These are phyloP conservation scores for Mycogone perniciosa DNA, from an alignment of 2,329 filamentous ascomycete genomes.

Conservation along the genomic window DNA sequence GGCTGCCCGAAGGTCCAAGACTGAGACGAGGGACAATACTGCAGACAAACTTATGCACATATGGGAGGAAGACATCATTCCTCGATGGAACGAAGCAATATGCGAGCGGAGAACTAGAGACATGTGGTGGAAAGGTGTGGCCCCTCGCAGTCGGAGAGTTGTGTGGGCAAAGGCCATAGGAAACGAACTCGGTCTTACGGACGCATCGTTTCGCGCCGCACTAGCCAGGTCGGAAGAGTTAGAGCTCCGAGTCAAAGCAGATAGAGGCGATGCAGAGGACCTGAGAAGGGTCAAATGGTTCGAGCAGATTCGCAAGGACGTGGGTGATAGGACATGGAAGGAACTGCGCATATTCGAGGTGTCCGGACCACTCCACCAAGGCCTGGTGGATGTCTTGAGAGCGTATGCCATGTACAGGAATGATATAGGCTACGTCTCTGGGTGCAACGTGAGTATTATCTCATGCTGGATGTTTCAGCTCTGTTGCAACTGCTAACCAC, in stretches of 20 bases:
- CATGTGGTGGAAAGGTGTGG: conserved; percentile 76
- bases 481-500: conserved; percentile 14
- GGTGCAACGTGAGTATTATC: conserved; percentile 59
- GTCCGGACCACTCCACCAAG: conserved; percentile 59
- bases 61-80: conserved; percentile 72
- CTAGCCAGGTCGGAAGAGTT: conserved; percentile 59
- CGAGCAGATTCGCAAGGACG: conserved; percentile 57
- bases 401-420: conserved; percentile 78
- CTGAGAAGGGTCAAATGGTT: conserved; percentile 54
- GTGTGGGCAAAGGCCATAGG: conserved; percentile 69
- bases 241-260: conserved; percentile 48
- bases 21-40: conserved; percentile 47
- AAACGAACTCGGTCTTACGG: conserved; percentile 63
- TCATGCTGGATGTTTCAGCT: conserved; percentile 2
- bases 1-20: conserved; percentile 43
- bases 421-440: conserved; percentile 71
- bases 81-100: conserved; percentile 68
- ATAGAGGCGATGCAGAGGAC: conserved; percentile 48
- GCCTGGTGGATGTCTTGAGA: conserved; percentile 64
- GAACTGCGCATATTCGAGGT: conserved; percentile 68
- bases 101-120: conserved; percentile 63
- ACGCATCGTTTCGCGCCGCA: conserved; percentile 64
- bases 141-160: conserved; percentile 59
- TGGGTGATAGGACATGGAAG: conserved; percentile 57
- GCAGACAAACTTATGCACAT: conserved; percentile 51